Evolutionary conservation across 169 alveolate species (phyloP).

Genomic region (Babesia sp.): DNA sequence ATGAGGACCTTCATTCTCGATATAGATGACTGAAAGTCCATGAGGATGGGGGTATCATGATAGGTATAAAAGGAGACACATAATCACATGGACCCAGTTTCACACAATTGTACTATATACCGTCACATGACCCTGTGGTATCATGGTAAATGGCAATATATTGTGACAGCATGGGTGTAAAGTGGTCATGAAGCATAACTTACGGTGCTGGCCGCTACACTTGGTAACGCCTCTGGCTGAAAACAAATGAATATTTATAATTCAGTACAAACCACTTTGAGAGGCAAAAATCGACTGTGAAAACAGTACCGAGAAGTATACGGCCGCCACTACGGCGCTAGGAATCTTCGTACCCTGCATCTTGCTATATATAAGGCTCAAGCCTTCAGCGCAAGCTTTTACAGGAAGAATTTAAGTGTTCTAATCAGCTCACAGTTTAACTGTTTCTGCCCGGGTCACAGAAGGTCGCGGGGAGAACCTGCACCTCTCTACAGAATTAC

Average conservation of each 20-base stretch:
- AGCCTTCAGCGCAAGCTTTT: not conserved
- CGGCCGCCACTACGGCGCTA: not conserved
- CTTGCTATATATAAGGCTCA: not conserved
- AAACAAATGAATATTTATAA: too few species aligned
- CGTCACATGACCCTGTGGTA: not conserved
- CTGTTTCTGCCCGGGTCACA: not conserved
- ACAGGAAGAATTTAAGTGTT: not conserved
- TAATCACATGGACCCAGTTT: not conserved
- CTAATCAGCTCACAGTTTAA: not conserved
- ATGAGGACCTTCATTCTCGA: conserved; percentile 18
- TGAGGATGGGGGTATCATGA: too few species aligned
- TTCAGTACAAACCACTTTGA: not conserved
- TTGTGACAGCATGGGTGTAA: too few species aligned
- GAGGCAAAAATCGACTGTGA: not conserved
- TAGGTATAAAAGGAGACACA: not conserved
- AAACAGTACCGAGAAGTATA: not conserved
- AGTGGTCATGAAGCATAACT: too few species aligned
- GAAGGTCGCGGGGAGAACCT: not conserved
- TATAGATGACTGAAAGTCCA: conserved; percentile 3
- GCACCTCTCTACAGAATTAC: conserved; percentile 22
- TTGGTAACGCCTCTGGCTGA: conserved; percentile 2
- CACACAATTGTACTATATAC: not conserved
- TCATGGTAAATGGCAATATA: too few species aligned
- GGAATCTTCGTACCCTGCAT: conserved; percentile 17
- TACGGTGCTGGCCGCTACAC: conserved; percentile 27